A percentile compares a stretch with the other conserved stretches of the same genome.
Conservation (phyloP, 495 filamentous ascomycete genomes). For the Gamarada debralockiae region DNA sequence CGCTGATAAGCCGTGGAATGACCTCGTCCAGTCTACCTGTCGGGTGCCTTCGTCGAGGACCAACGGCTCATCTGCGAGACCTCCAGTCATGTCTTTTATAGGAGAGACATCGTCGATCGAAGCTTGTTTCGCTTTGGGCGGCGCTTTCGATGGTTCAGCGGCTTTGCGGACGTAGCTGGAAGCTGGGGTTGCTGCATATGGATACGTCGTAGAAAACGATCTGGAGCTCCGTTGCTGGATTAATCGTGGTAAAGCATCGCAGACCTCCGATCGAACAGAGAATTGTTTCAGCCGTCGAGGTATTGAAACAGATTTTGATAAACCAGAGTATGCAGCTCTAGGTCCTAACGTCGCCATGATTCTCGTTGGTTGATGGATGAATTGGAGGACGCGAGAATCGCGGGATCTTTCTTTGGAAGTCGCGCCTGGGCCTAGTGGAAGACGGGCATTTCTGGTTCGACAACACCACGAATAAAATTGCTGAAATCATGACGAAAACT, state of each 20-base stretch:
- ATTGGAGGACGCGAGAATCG: conserved; percentile 7
- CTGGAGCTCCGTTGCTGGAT: background rate
- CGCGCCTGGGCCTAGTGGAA: conserved; percentile 2
- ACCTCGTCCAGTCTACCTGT: conserved; percentile 82
- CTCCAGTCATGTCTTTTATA: conserved; percentile 25
- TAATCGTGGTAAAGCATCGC: background rate
- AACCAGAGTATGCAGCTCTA: conserved; percentile 15
- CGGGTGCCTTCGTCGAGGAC: conserved; percentile 25
- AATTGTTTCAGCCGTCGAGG: background rate
- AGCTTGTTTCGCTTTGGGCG: conserved; percentile 3
- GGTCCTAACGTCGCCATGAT: conserved; percentile 19
- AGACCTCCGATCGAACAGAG: background rate
- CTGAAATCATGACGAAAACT: background rate
- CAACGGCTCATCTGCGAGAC: conserved; percentile 29
- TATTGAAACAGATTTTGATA: conserved; percentile 13
- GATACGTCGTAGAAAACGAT: conserved; percentile 7
- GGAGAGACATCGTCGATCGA: conserved; percentile 21
- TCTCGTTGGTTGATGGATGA: background rate
- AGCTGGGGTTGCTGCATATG: conserved; percentile 16
- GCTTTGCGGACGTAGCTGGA: conserved; percentile 17
- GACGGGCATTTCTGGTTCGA: background rate
- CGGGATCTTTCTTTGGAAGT: background rate
- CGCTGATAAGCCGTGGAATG: conserved; percentile 81
- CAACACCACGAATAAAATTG: conserved; percentile 4
- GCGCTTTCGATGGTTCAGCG: conserved; percentile 5